These are phyloP conservation scores for Arachis monticola DNA, from an alignment of 331 rosid species.

Conservation along the genomic window DNA sequence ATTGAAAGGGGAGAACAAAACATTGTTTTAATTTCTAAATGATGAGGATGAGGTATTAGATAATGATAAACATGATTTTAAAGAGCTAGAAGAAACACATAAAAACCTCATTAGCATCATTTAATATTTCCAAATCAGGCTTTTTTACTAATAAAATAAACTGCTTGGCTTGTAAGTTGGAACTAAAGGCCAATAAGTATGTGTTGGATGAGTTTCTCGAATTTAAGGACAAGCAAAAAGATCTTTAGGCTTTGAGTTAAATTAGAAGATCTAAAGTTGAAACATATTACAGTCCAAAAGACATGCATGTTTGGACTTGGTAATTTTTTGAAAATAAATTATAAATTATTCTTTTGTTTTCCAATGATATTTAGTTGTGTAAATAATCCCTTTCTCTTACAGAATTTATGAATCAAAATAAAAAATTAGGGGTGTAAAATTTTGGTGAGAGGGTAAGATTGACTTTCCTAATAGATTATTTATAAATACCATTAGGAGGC, in stretches of 20 bases:
- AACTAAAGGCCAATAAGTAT: no score
- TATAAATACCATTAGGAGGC: no score
- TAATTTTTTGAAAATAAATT: slow-evolving; percentile 45
- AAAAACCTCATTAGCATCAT: slow-evolving; percentile 9
- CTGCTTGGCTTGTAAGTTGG: no score
- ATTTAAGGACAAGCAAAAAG: slow-evolving; percentile 86
- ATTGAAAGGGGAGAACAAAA: not conserved
- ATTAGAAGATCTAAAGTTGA: slow-evolving; percentile 85
- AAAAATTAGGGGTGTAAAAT: no score
- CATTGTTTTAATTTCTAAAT: not conserved
- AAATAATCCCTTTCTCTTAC: not conserved
- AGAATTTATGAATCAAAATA: no score
- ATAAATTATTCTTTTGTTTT: slow-evolving; percentile 13
- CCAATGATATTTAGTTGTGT: slow-evolving; percentile 2
- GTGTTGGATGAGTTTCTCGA: slow-evolving; percentile 39
- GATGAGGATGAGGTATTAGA: not conserved
- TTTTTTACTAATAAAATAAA: slow-evolving; percentile 20
- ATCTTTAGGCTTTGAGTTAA: slow-evolving; percentile 60
- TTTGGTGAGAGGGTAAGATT: no score
- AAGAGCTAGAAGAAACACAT: no score
- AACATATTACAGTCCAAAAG: slow-evolving; percentile 61
- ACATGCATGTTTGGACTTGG: slow-evolving; percentile 90
- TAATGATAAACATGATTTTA: not conserved
- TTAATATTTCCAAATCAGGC: slow-evolving; percentile 3
- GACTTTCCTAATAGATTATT: no score